Conservation (phyloP, 257 asterid genomes). For the Solanum stenotomum region DNA sequence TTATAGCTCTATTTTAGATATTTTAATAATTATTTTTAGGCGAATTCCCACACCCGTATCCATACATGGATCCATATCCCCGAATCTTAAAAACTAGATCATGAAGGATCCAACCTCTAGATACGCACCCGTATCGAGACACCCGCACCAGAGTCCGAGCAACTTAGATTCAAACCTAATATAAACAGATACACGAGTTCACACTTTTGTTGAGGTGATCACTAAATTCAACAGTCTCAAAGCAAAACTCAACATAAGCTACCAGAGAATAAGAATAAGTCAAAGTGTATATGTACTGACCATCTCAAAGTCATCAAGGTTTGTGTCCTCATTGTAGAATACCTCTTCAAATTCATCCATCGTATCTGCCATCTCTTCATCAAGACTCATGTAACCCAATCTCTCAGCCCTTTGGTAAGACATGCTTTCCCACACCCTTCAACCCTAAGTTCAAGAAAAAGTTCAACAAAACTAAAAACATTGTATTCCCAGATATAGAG, state of each 20-base stretch:
- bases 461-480: neutral
- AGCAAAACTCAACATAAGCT: neutral
- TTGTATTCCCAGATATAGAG: neutral
- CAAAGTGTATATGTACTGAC: slow-evolving; percentile 19
- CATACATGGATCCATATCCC: neutral
- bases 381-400: slow-evolving; percentile 33
- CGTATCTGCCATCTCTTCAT: slow-evolving; percentile 29
- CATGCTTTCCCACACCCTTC: slow-evolving; percentile 11
- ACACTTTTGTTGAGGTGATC: neutral
- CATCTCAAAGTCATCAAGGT: slow-evolving; percentile 59
- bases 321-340: slow-evolving; percentile 26
- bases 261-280: neutral
- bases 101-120: neutral
- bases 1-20: neutral
- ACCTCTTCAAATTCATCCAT: slow-evolving; percentile 46
- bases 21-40: neutral
- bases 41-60: neutral
- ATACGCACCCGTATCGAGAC: neutral
- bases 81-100: neutral
- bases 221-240: neutral
- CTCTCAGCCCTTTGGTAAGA: slow-evolving; percentile 24
- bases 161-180: neutral
- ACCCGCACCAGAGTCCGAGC: neutral
- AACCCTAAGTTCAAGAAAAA: neutral
- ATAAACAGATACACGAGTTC: neutral